Evolutionary conservation across 73 alveolate species (phyloP).

Genomic region (Breviolum minutum): DNA sequence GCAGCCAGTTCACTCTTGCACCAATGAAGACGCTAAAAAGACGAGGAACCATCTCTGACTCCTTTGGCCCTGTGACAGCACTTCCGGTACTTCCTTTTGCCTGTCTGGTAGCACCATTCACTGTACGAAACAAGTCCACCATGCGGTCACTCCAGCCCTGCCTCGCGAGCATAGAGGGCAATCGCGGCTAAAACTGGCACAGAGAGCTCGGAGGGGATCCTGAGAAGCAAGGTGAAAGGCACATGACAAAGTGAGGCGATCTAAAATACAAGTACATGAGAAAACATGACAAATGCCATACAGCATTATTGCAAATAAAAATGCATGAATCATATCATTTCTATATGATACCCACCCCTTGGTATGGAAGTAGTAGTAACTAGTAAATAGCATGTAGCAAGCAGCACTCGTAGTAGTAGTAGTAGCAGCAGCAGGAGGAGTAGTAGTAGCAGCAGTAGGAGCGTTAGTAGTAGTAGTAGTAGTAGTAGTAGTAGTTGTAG

Average conservation of each 20-base stretch:
- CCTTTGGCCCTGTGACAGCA: not conserved
- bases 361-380: too few relatives aligned
- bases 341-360: too few relatives aligned
- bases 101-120: not conserved
- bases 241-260: not conserved
- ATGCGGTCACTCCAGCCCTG: not conserved
- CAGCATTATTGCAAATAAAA: too few relatives aligned
- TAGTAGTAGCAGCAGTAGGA: too few relatives aligned
- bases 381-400: too few relatives aligned
- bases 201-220: constrained; percentile 84
- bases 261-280: too few relatives aligned
- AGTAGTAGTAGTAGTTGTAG: too few relatives aligned
- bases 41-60: not conserved
- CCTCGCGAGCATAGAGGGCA: constrained; percentile 43
- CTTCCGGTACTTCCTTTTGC: not conserved
- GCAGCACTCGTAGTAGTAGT: too few relatives aligned
- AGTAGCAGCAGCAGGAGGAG: too few relatives aligned
- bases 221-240: not conserved
- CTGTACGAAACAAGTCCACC: not conserved
- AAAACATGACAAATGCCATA: too few relatives aligned
- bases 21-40: not conserved
- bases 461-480: too few relatives aligned
- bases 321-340: too few relatives aligned
- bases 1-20: not conserved
- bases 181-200: constrained; percentile 69